Evolutionary conservation across 176 grass and related monocot genomes (phyloP).

Genomic region (Secale cereale): DNA sequence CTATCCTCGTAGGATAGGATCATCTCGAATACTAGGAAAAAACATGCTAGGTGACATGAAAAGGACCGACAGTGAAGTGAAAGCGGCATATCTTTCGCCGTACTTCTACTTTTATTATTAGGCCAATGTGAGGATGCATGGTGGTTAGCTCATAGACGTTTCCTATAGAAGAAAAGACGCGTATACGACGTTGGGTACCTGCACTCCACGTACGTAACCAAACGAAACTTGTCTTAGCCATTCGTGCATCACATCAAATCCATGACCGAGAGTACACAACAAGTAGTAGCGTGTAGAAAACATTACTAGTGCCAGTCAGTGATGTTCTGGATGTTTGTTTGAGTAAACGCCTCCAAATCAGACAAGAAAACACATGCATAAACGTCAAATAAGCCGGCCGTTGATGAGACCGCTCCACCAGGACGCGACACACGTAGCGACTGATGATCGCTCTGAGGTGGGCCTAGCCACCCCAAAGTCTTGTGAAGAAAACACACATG

Average conservation of each 20-base stretch:
- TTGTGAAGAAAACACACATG: too few relatives aligned
- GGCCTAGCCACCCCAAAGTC: too few relatives aligned
- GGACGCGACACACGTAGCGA: slow-evolving; percentile 7
- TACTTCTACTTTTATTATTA: neutral
- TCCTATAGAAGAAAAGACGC: neutral
- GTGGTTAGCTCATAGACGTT: neutral
- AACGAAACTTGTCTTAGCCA: neutral
- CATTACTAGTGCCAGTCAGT: neutral
- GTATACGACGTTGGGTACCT: neutral
- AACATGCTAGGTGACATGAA: neutral
- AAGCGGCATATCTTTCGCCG: neutral
- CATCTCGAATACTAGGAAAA: neutral
- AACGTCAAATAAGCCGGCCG: slow-evolving; percentile 24
- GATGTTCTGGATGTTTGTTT: neutral
- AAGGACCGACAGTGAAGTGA: neutral
- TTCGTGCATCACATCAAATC: neutral
- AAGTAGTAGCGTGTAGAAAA: neutral
- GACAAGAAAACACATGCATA: neutral
- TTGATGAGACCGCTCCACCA: neutral
- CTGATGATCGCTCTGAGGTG: too few relatives aligned
- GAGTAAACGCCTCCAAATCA: neutral
- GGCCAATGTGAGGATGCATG: too few relatives aligned
- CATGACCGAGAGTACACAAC: neutral
- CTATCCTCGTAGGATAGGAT: neutral
- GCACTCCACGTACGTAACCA: neutral